Conservation (phyloP, 2,329 filamentous ascomycete species). For the Trichoderma citrinoviride region DNA sequence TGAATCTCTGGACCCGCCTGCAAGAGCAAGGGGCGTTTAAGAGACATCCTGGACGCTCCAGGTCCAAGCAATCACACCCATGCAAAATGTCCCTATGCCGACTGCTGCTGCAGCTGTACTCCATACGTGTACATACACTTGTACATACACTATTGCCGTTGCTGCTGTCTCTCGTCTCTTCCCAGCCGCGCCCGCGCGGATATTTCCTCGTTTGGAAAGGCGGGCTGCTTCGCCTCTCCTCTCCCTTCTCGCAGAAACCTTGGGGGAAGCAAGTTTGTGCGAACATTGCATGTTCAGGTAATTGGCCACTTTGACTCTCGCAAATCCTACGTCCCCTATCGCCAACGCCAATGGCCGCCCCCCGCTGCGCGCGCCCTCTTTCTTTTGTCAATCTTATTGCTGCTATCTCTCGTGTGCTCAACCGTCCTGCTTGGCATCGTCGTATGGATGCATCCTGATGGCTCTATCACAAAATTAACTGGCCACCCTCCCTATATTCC, state of each 20-base stretch:
- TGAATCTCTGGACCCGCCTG: constrained; percentile 8
- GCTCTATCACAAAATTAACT: neutral
- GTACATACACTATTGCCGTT: no score
- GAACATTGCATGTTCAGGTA: neutral
- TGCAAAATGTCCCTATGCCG: constrained; percentile 1
- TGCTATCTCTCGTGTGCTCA: neutral
- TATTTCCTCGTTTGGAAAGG: constrained; percentile 18
- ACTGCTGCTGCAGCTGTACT: no score
- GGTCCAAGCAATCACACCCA: neutral
- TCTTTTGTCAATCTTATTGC: neutral
- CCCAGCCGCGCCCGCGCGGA: constrained; percentile 8
- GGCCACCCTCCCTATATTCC: neutral
- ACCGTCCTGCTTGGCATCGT: neutral
- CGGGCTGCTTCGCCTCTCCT: neutral
- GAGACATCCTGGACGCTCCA: no score
- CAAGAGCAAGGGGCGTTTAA: neutral
- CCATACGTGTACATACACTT: no score
- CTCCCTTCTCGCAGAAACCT: neutral
- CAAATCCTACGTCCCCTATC: neutral
- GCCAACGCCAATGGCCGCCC: neutral
- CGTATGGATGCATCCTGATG: neutral
- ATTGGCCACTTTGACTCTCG: neutral
- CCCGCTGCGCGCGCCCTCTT: neutral
- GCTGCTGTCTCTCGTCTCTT: neutral
- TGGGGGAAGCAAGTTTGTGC: neutral